These are phyloP conservation scores for Tuber magnatum DNA, from an alignment of 495 filamentous ascomycete genomes.

Conservation along the genomic window DNA sequence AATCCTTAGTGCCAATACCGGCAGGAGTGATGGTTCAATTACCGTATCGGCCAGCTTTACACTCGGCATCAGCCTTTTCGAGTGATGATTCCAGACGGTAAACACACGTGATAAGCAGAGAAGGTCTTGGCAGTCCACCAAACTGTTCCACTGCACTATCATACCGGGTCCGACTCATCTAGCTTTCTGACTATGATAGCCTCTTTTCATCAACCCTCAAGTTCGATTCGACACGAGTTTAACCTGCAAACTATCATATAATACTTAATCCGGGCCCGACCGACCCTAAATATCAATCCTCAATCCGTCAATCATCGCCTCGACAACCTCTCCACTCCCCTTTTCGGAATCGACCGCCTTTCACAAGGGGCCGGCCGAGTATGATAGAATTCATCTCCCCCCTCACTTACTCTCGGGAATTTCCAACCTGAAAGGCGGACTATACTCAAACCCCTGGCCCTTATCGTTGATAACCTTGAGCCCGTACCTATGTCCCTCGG, in stretches of 20 bases:
- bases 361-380: background rate
- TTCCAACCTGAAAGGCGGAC: background rate
- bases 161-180: background rate
- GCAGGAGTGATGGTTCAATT: background rate
- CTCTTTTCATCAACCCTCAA: background rate
- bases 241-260: background rate
- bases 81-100: background rate
- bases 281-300: background rate
- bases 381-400: no score
- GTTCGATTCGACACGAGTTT: background rate
- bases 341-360: background rate
- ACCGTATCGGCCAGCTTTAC: background rate
- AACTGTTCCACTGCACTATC: background rate
- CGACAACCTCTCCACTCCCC: background rate
- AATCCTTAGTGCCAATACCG: background rate
- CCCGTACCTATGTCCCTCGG: background rate
- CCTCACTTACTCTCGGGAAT: background rate
- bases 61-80: background rate
- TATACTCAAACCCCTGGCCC: background rate
- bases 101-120: background rate
- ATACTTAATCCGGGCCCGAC: background rate
- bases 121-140: background rate
- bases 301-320: background rate
- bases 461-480: background rate
- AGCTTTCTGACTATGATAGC: background rate